Evolutionary conservation across 2,329 filamentous ascomycete genomes (phyloP), one percentile per base, ranked within the genome.

Genomic region (Emmonsiellopsis sp.): DNA sequence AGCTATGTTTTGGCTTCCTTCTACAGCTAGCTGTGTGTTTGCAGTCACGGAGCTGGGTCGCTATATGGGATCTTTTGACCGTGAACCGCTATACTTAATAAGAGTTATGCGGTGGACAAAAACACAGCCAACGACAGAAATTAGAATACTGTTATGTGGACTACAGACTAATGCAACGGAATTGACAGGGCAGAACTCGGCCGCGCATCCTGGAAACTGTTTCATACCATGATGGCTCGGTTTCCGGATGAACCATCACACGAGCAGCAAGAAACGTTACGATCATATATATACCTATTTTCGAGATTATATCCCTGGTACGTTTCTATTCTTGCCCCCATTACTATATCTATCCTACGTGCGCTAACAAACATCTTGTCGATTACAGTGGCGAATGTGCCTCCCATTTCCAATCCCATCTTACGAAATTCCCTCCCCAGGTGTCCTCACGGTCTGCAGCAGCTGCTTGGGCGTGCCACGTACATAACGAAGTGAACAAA

Each of bases 401-500:
- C 8, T 71, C 76, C 56, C 82, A 85, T 64, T 85, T 85, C 65
- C 76, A 80, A 57, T 69, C 76, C 58, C 77, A 84, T 58, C 66
- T 85, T 35, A 74, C 76, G 60, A 80, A 82, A 59, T 85, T 79
- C 60, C 82, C 82, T 41, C 82, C 82, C 11, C 82, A 85, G 62
- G 81, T 83, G 13, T 80, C 78, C 5, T 82, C 80, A 20, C 74
- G 82, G 42, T 78, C 76, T 52, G 76, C 78, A 1, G 82, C 82
- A n/a, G 80, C 82, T 2, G 81, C 76, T 31, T 85, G 82, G 82
- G 82, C 78, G 7, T 85, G 82, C 64, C 81, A 82, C 62, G 79
- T 85, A 41, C 82, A 85, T 62, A 85, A 85, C 58, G 75, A 83
- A 62, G 82, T 85, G 57, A 85, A 85, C 63, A 75, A 79, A 63